Percentiles rank a stretch among this genome's conserved stretches.
These are phyloP conservation scores for Leucogyrophana mollusca DNA, from an alignment of 768 basidiomycete genomes.

Conservation along the genomic window DNA sequence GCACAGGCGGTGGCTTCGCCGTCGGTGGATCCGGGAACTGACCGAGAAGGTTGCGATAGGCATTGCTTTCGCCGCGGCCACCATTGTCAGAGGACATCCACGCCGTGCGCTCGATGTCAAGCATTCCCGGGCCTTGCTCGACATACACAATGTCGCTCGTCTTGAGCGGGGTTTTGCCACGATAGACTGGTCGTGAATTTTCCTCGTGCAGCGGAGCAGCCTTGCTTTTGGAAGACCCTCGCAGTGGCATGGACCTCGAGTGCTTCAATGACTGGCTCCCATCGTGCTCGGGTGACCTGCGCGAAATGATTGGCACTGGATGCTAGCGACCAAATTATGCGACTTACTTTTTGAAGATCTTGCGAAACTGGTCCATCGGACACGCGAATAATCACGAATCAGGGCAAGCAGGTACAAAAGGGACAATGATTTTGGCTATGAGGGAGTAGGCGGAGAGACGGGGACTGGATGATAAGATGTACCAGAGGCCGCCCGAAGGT, in stretches of 20 bases:
- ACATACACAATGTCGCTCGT: slow-evolving; percentile 6
- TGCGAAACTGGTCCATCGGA: slow-evolving; percentile 9
- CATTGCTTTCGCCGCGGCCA: not conserved
- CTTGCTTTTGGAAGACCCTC: slow-evolving; percentile 1
- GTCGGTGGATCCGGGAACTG: slow-evolving; percentile 8
- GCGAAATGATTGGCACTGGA: not conserved
- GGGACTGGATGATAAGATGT: too few relatives aligned
- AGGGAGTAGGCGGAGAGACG: too few relatives aligned
- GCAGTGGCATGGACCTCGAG: slow-evolving; percentile 11
- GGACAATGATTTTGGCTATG: too few relatives aligned
- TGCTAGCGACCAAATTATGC: not conserved
- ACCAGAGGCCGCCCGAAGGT: too few relatives aligned
- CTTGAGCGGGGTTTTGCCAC: slow-evolving; percentile 11
- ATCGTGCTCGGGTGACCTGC: slow-evolving; percentile 4
- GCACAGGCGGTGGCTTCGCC: slow-evolving; percentile 3
- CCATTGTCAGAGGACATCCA: not conserved
- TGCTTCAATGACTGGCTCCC: slow-evolving; percentile 8
- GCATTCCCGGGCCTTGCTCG: slow-evolving; percentile 3
- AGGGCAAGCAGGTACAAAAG: too few relatives aligned
- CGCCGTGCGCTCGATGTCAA: not conserved
- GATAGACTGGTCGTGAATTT: slow-evolving; percentile 7
- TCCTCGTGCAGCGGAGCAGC: not conserved
- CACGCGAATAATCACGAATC: too few relatives aligned
- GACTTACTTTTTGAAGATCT: slow-evolving; percentile 10
- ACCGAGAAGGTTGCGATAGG: slow-evolving; percentile 4